Base-by-base conservation (phyloP, 2,329 filamentous ascomycete species). In the Juglanconis sp. region DNA sequence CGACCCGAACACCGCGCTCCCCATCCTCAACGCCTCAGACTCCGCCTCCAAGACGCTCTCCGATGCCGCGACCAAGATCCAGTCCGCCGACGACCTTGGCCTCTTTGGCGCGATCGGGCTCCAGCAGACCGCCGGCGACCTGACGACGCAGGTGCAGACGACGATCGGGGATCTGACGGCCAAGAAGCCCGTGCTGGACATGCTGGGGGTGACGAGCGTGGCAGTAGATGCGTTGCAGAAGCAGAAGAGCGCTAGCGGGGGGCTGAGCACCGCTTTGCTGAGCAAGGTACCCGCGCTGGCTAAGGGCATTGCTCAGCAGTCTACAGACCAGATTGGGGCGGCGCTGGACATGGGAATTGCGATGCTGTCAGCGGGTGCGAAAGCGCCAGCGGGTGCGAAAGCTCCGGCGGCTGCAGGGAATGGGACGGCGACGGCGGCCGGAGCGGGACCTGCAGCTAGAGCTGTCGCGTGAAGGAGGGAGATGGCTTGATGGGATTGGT, bases 71-170 rank as follows among this genome's bases (percentile, higher is more conserved):
- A 60, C 57, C 46, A 50, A 55, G 57, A 60, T 60, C 52, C n/a
- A 50, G 11, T 42, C 46, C 52, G 57, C 57, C 24, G 52, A 60
- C 40, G n/a, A 38, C 31, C 24, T 56, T 2, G 46, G 57, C 32
- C 46, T 60, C 1, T 13, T 60, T n/a, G 57, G 52, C 46, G 48
- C 72, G 31, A 63, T 75, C 34, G 74, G 74, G 17, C 52, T 56
- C 24, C 57, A 60, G 46, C 57, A 60, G 57, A 60, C 57, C 35
- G 57, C 51, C 3, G 50, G 35, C 32, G 57, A 56, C 52, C 52
- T 60, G 7, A 52, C 57, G 15, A 60, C 57, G 6, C 57, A 60
- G 57, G 57, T 60, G 17, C 10, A 31, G 38, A 60, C 57, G 31
- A 60, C 57, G 35, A 51, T 60, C 31, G 52, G 52, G 1, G 57